Conservation (phyloP, 2,329 filamentous ascomycete genomes). For the Penicillium capsulatum region DNA sequence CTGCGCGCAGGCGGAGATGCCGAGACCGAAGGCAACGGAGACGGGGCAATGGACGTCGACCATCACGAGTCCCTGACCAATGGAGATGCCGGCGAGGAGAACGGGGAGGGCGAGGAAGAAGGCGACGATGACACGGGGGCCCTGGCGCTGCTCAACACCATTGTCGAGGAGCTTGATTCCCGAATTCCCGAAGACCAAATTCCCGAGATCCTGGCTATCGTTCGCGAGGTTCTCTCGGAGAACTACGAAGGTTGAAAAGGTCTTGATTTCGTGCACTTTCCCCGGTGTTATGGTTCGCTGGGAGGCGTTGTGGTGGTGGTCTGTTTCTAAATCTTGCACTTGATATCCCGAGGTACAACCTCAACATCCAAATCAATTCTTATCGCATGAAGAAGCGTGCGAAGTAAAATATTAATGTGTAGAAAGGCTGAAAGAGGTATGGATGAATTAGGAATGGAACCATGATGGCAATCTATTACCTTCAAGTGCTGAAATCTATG, state of each 20-base stretch:
- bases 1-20: constrained; percentile 10
- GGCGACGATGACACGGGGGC: constrained; percentile 33
- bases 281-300: not conserved
- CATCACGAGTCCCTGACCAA: constrained; percentile 6
- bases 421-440: too few relatives aligned
- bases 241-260: constrained; percentile 14
- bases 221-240: constrained; percentile 32
- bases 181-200: constrained; percentile 39
- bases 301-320: not conserved
- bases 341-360: constrained; percentile 17
- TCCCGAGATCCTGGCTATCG: constrained; percentile 32
- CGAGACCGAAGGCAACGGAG: constrained; percentile 15
- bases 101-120: constrained; percentile 16
- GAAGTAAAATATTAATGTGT: too few relatives aligned
- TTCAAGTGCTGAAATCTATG: too few relatives aligned
- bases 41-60: constrained; percentile 20
- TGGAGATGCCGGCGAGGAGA: constrained; percentile 14
- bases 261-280: too few relatives aligned
- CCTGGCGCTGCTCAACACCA: constrained; percentile 36
- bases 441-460: too few relatives aligned
- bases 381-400: not conserved
- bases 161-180: constrained; percentile 44
- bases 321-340: too few relatives aligned
- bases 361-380: not conserved
- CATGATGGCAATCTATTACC: too few relatives aligned